A percentile compares a stretch with the other conserved stretches of the same genome.
These are phyloP conservation scores for Pyrus pyrifolia DNA, from an alignment of 306 rosid genomes.

Conservation along the genomic window DNA sequence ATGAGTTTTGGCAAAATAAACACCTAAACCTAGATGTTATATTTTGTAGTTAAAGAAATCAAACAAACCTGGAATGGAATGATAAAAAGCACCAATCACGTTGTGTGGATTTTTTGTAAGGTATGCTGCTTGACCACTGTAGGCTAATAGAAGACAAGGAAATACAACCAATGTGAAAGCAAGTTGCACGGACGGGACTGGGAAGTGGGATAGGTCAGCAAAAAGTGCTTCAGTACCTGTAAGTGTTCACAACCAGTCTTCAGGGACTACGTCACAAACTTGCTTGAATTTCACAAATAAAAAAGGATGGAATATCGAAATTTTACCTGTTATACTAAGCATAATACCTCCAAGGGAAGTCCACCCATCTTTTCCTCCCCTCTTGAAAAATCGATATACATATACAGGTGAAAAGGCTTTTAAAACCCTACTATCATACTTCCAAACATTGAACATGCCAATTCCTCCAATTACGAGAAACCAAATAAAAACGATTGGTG, in stretches of 20 bases:
- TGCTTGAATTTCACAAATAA: background rate
- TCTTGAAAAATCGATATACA: slow-evolving; percentile 57
- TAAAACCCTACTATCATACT: slow-evolving; percentile 56
- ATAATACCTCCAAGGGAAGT: slow-evolving; percentile 91
- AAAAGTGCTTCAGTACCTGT: slow-evolving; percentile 74
- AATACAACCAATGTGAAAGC: slow-evolving; percentile 64
- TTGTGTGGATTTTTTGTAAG: slow-evolving; percentile 40
- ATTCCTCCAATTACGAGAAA: slow-evolving; percentile 87
- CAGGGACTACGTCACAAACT: slow-evolving; percentile 10
- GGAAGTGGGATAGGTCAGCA: slow-evolving; percentile 60
- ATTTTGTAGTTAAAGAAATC: background rate
- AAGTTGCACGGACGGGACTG: slow-evolving; percentile 56
- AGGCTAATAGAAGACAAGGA: slow-evolving; percentile 54
- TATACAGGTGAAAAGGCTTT: slow-evolving; percentile 80
- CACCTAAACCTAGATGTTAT: background rate
- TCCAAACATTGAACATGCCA: slow-evolving; percentile 78
- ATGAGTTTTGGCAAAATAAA: background rate
- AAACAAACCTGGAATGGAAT: slow-evolving; percentile 86
- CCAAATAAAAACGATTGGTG: slow-evolving; percentile 91
- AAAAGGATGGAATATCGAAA: background rate
- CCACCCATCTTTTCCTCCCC: slow-evolving; percentile 68
- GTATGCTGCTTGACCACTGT: slow-evolving; percentile 16
- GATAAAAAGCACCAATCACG: slow-evolving; percentile 65
- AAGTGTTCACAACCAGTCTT: slow-evolving; percentile 21
- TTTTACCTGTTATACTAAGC: slow-evolving; percentile 87